Evolutionary conservation across 2,329 filamentous ascomycete species (phyloP), one percentile per base, ranked within the genome.

Genomic region (Sodiomyces alkalinus): DNA sequence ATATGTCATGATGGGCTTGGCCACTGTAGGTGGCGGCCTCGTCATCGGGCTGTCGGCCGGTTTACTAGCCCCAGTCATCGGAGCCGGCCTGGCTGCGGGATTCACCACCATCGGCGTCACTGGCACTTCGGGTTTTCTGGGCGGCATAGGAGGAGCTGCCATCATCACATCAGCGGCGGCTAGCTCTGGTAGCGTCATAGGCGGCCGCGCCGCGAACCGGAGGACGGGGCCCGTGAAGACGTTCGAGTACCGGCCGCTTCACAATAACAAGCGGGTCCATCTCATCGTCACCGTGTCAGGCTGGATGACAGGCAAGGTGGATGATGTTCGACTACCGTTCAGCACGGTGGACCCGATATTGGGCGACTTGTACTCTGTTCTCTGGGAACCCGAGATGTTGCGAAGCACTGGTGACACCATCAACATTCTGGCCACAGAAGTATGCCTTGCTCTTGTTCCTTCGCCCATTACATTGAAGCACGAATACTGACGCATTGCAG

Each of bases 381-480:
- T 92, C 33, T 98, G 90, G 86, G 90, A 98, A 52, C 92, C 90
- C 3, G 90, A 98, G 48, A 92, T 98, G 86, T 67, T 98, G 47
- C 78, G 74, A 42, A 93, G 83, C 53, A 98, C 94, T 77, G 90
- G 90, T 68, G 82, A 90, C 49, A 98, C 90, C 25, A 96, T 98
- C 45, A 94, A 94, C 44, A 96, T 98, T 53, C 62, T 98, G 38
- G 90, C 90, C 33, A 98, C 90, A 19, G 90, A 98, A 72, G 82
- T 87, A 55, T 55, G n/a, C n/a, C n/a, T n/a, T n/a, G n/a, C n/a
- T n/a, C n/a, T n/a, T n/a, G 11, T 13, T 15, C 16, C 5, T 17
- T 19, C 17, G 8, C 6, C 10, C 12, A n/a, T 17, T n/a, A 7
- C 6, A 25, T 9, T 7, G 11, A 4, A 7, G 7, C n/a, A 11